These are phyloP conservation scores for Penicillium crystallinum DNA, from an alignment of 495 filamentous ascomycete genomes.

Conservation along the genomic window DNA sequence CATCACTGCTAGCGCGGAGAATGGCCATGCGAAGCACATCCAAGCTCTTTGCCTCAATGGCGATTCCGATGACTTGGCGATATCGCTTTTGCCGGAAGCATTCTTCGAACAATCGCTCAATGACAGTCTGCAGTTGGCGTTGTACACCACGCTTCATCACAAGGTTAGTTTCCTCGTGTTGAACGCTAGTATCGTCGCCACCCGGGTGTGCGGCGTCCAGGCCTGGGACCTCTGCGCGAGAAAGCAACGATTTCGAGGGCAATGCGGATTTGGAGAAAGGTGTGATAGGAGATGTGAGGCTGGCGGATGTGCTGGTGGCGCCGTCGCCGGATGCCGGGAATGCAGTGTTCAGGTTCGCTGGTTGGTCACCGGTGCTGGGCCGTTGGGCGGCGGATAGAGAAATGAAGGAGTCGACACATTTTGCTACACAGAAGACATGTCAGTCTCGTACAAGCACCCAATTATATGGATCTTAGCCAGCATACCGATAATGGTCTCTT, in stretches of 20 bases:
- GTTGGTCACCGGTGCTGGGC: constrained; percentile 48
- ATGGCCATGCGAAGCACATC: constrained; percentile 86
- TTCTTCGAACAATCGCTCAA: constrained; percentile 85
- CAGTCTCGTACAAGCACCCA: neutral
- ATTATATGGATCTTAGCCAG: constrained; percentile 1
- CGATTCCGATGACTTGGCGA: constrained; percentile 96
- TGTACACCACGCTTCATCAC: constrained; percentile 55
- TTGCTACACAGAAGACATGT: constrained; percentile 46
- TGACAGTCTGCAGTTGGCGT: constrained; percentile 69
- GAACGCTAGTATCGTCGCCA: constrained; percentile 48
- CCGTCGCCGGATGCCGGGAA: constrained; percentile 60
- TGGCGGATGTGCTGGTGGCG: constrained; percentile 59
- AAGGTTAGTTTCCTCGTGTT: constrained; percentile 49
- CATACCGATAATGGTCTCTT: constrained; percentile 88
- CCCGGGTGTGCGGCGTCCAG: constrained; percentile 51
- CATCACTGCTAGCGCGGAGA: constrained; percentile 71
- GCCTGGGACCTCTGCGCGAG: constrained; percentile 63
- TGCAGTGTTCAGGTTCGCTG: constrained; percentile 67
- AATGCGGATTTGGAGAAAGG: constrained; percentile 89
- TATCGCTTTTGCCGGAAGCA: constrained; percentile 85
- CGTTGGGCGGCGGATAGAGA: constrained; percentile 70
- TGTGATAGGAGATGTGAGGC: constrained; percentile 78
- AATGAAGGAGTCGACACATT: constrained; percentile 98
- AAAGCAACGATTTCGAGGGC: constrained; percentile 89
- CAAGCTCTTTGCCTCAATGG: constrained; percentile 89